A percentile compares a stretch with the other conserved stretches of the same genome.
phyloP scores from a whole-genome alignment of 768 basidiomycete genomes.

The Chlorophyllum brunneum region DNA sequence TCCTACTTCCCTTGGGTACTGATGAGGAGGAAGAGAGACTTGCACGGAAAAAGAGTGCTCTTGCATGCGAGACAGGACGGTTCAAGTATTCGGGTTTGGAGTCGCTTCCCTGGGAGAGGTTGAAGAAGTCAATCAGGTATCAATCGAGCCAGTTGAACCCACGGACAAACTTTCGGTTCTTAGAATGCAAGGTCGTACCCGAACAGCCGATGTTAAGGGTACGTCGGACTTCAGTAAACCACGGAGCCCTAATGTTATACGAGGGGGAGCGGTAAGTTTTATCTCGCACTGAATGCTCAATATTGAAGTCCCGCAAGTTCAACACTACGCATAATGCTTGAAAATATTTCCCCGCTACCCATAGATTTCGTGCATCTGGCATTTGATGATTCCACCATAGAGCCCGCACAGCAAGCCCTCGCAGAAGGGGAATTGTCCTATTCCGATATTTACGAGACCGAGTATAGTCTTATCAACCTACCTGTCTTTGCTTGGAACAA shows the following conservation, averaged over 20 bases:
- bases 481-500: constrained; percentile 80
- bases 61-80: constrained; percentile 64
- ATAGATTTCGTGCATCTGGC: constrained; percentile 83
- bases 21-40: constrained; percentile 66
- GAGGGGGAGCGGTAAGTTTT: constrained; percentile 81
- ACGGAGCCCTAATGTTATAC: constrained; percentile 93
- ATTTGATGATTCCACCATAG: constrained; percentile 89
- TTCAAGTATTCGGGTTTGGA: constrained; percentile 75
- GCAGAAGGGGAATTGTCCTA: constrained; percentile 78
- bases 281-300: neutral
- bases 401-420: constrained; percentile 69
- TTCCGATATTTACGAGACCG: constrained; percentile 88
- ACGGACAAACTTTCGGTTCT: constrained; percentile 41
- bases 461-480: constrained; percentile 70
- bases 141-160: constrained; percentile 21
- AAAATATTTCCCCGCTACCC: constrained; percentile 81
- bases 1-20: constrained; percentile 70
- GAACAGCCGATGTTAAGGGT: constrained; percentile 88
- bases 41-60: constrained; percentile 51
- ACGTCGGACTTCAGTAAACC: constrained; percentile 82
- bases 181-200: constrained; percentile 81
- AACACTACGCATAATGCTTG: constrained; percentile 78
- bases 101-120: constrained; percentile 58
- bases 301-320: constrained; percentile 46
- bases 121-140: constrained; percentile 41